Percentiles rank a stretch among this genome's conserved stretches.
Conservation (phyloP, 176 grass and related monocot genomes). For the Aechmea fasciata region DNA sequence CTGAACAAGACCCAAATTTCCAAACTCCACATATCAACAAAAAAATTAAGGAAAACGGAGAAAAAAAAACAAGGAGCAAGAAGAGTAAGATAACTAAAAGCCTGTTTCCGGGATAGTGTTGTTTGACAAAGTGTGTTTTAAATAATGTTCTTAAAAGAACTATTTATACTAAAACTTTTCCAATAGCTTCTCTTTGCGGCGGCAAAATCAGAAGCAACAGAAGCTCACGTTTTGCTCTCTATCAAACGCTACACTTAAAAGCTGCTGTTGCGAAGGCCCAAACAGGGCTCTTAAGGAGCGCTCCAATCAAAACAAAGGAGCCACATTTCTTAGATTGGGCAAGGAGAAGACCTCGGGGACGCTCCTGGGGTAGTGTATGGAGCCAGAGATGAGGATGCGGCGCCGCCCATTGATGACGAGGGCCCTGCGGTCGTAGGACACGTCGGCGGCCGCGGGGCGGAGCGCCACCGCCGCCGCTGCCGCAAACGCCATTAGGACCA, state of each 20-base stretch:
- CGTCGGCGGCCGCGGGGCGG: neutral
- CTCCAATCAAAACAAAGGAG: neutral
- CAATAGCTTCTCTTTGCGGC: neutral
- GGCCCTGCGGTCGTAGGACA: conserved; percentile 14
- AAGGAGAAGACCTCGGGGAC: conserved; percentile 25
- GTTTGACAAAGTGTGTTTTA: neutral
- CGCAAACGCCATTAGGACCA: too few species aligned
- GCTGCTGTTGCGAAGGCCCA: too few species aligned
- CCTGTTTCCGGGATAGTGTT: too few species aligned
- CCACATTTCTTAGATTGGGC: too few species aligned
- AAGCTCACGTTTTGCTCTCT: neutral
- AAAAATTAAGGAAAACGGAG: neutral
- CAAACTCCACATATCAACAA: neutral
- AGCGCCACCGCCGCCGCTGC: too few species aligned
- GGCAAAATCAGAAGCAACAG: neutral
- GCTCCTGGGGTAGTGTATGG: conserved; percentile 48
- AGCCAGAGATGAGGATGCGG: conserved; percentile 19
- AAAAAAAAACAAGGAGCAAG: neutral
- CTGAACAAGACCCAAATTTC: conserved; percentile 5
- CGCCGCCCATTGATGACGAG: conserved; percentile 22
- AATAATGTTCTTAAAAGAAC: neutral
- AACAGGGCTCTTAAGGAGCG: neutral
- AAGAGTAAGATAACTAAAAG: neutral
- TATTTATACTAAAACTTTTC: too few species aligned
- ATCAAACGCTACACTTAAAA: neutral